A percentile compares a stretch with the other conserved stretches of the same genome.
Evolutionary conservation across 768 basidiomycete genomes (phyloP).

Genomic region (Macrolepiota fuliginosa): DNA sequence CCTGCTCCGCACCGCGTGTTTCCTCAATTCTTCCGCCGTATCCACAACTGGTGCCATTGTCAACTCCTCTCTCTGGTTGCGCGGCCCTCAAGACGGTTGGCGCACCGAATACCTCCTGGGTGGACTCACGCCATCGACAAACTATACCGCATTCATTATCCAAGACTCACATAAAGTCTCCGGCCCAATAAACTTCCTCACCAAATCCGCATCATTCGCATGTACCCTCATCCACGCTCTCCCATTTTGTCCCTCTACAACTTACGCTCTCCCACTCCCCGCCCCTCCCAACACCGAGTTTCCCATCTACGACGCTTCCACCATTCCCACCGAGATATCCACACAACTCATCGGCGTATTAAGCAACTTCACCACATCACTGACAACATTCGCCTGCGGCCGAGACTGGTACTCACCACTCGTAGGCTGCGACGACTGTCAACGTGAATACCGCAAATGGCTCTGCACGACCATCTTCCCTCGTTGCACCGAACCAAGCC

Average conservation of each 20-base stretch:
- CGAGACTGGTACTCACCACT: conserved; percentile 79
- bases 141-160: conserved; percentile 76
- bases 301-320: conserved; percentile 22
- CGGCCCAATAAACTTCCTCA: conserved; percentile 68
- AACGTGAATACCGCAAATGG: conserved; percentile 66
- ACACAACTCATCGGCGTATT: conserved; percentile 53
- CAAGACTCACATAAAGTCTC: conserved; percentile 54
- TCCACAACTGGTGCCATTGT: conserved; percentile 34
- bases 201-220: conserved; percentile 72
- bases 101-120: conserved; percentile 66
- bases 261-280: conserved; percentile 70
- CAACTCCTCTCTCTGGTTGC: conserved; percentile 52
- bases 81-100: conserved; percentile 53
- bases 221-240: conserved; percentile 72
- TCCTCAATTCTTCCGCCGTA: conserved; percentile 31
- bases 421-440: conserved; percentile 75
- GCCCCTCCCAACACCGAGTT: conserved; percentile 32
- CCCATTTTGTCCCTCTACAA: conserved; percentile 69
- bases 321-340: conserved; percentile 24
- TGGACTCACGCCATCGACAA: conserved; percentile 59
- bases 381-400: conserved; percentile 76
- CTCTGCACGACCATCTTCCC: no score
- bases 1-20: conserved; percentile 59
- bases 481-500: conserved; percentile 63
- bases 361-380: conserved; percentile 70